Percentiles rank a stretch among this genome's conserved stretches.
Conservation (phyloP, 805 yeast genomes). For the Cyberlindnera veronae region DNA sequence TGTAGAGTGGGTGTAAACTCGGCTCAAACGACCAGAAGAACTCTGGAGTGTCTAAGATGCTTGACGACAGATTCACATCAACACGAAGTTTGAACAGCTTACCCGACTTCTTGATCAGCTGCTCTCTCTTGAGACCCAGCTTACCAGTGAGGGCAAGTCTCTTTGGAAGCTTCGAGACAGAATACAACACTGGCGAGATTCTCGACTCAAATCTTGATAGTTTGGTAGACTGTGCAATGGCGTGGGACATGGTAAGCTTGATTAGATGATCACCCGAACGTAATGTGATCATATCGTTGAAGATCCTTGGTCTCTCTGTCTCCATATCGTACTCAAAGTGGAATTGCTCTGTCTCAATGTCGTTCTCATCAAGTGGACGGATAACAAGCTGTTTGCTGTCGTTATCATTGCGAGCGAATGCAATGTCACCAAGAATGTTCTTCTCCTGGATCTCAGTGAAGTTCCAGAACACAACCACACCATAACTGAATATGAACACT, state of each 20-base stretch:
- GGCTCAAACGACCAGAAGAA: slow-evolving; percentile 97
- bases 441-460: slow-evolving; percentile 90
- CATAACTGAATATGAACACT: slow-evolving; percentile 84
- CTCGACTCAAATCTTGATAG: slow-evolving; percentile 87
- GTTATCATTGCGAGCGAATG: slow-evolving; percentile 42
- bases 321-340: slow-evolving; percentile 49
- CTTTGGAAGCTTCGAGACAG: slow-evolving; percentile 87
- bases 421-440: slow-evolving; percentile 87
- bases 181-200: slow-evolving; percentile 77
- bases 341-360: slow-evolving; percentile 84
- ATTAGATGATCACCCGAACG: slow-evolving; percentile 90
- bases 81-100: slow-evolving; percentile 84
- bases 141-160: slow-evolving; percentile 87
- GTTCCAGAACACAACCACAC: slow-evolving; percentile 98
- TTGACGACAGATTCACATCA: slow-evolving; percentile 88
- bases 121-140: slow-evolving; percentile 79
- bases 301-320: slow-evolving; percentile 68
- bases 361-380: slow-evolving; percentile 79
- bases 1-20: slow-evolving; percentile 86
- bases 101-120: slow-evolving; percentile 84
- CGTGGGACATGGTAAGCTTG: slow-evolving; percentile 90
- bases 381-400: slow-evolving; percentile 53
- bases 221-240: slow-evolving; percentile 95
- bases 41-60: slow-evolving; percentile 91
- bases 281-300: slow-evolving; percentile 90